Base-by-base conservation (phyloP, 2,329 filamentous ascomycete species). In the Macroventuria anomochaeta region DNA sequence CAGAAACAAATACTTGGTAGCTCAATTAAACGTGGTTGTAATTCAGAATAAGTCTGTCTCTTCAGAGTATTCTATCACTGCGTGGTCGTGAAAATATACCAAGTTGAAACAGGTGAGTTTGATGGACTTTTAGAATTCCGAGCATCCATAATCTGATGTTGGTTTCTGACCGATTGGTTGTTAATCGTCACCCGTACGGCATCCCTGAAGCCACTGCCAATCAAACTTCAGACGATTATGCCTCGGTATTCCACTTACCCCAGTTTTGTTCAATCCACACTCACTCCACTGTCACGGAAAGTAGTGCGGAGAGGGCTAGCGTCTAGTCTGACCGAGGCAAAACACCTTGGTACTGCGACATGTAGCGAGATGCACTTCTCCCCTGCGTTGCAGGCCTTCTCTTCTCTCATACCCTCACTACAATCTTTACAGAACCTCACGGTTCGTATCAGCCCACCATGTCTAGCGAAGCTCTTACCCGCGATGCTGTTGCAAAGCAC, bases 401-500 rank as follows among this genome's bases (percentile, higher is more conserved):
- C 7, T 40, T 21, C 10, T 20, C 29, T 47, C 31, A 15, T n/a
- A 21, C 31, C 6, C 20, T 26, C 34, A 39, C 10, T 26, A 11
- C 31, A 12, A 7, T 11, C 28, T 40, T 20, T 23, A 32, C 28
- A 41, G 15, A 36, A n/a, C 20, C 38, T 42, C 17, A 38, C 17
- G 32, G 8, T 55, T 23, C 18, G 17, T 23, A 34, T 23, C 32
- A 31, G 39, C 37, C 50, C 58, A 60, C 40, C 51, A 74, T 74
- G 72, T 63, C 71, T 47, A 64, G 67, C 63, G 61, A 58, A 37
- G 41, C 69, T n/a, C 69, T 81, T 46, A 78, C 79, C 44, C 80
- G 81, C 64, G 79, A 75, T 34, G 76, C 91, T 74, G 89, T 95
- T 64, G 87, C 88, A 58, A 84, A 88, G 73, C 88, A 93, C 79